Evolutionary conservation across 495 filamentous ascomycete genomes (phyloP).

Genomic region (Staphylotrichum tortipilum): DNA sequence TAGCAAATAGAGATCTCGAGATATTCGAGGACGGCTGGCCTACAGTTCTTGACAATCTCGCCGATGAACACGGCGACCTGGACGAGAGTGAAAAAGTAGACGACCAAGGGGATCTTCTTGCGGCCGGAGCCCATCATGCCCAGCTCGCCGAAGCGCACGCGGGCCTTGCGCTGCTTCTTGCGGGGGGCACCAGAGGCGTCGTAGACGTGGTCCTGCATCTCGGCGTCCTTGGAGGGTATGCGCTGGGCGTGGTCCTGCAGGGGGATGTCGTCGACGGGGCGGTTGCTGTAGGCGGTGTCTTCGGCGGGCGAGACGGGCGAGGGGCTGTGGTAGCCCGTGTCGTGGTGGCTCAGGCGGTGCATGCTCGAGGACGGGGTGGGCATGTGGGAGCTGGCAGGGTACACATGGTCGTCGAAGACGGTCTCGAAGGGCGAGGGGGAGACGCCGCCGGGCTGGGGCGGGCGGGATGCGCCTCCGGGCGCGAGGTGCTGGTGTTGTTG

Average conservation of each 20-base stretch:
- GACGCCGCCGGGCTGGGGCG: slow-evolving; percentile 12
- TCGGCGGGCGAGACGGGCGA: slow-evolving; percentile 31
- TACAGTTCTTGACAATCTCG: slow-evolving; percentile 77
- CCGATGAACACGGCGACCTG: slow-evolving; percentile 85
- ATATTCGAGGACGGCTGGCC: slow-evolving; percentile 16
- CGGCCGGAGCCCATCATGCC: slow-evolving; percentile 39
- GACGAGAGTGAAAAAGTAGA: slow-evolving; percentile 67
- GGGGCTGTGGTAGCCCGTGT: slow-evolving; percentile 49
- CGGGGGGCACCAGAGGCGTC: slow-evolving; percentile 31
- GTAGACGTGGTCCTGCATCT: slow-evolving; percentile 45
- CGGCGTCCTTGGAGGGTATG: slow-evolving; percentile 25
- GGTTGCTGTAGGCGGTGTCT: slow-evolving; percentile 33
- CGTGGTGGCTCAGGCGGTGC: slow-evolving; percentile 41
- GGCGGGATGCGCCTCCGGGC: slow-evolving; percentile 18
- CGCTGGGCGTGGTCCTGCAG: slow-evolving; percentile 42
- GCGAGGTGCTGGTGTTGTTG: too few relatives aligned
- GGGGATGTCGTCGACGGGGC: slow-evolving; percentile 56
- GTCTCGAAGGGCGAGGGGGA: slow-evolving; percentile 40
- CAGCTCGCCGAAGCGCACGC: slow-evolving; percentile 39
- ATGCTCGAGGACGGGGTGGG: slow-evolving; percentile 24
- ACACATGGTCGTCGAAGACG: slow-evolving; percentile 54
- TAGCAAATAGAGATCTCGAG: not conserved
- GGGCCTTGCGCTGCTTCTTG: slow-evolving; percentile 20
- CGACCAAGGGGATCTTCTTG: slow-evolving; percentile 68
- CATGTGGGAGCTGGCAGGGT: slow-evolving; percentile 42